These are phyloP conservation scores for Hyparrhenia diplandra DNA, from an alignment of 176 grass and related monocot species.

Conservation along the genomic window DNA sequence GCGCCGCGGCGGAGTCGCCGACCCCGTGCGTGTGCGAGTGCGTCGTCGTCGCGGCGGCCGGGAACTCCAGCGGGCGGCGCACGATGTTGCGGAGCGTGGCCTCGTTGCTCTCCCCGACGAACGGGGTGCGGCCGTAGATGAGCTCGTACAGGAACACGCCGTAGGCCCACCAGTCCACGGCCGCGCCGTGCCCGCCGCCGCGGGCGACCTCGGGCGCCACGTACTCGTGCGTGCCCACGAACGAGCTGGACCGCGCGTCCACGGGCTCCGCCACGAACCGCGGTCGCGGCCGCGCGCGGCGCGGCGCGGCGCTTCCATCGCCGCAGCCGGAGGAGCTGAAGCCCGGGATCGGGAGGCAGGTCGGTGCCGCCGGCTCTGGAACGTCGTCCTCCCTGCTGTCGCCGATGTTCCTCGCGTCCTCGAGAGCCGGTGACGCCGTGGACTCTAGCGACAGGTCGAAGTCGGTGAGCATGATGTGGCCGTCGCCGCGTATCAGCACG, in stretches of 20 bases:
- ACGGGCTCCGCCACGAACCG: conserved; percentile 85
- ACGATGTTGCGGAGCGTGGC: no score
- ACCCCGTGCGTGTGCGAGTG: no score
- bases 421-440: conserved; percentile 65
- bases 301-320: conserved; percentile 26
- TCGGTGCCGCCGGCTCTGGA: not conserved
- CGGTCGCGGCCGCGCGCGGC: not conserved
- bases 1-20: no score
- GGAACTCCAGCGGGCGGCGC: no score
- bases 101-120: no score
- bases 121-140: no score
- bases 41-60: no score
- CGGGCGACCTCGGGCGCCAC: conserved; percentile 79
- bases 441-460: conserved; percentile 96
- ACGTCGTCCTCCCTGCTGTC: not conserved
- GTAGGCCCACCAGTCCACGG: conserved; percentile 98
- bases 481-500: conserved; percentile 86
- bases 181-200: conserved; percentile 75
- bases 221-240: conserved; percentile 97
- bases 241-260: conserved; percentile 69
- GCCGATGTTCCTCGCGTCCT: not conserved
- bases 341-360: conserved; percentile 64
- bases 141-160: no score
- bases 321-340: conserved; percentile 37
- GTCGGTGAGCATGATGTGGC: conserved; percentile 99